phyloP scores from a whole-genome alignment of 108 stramenopile genomes.

The Hondaea fermentalgiana region DNA sequence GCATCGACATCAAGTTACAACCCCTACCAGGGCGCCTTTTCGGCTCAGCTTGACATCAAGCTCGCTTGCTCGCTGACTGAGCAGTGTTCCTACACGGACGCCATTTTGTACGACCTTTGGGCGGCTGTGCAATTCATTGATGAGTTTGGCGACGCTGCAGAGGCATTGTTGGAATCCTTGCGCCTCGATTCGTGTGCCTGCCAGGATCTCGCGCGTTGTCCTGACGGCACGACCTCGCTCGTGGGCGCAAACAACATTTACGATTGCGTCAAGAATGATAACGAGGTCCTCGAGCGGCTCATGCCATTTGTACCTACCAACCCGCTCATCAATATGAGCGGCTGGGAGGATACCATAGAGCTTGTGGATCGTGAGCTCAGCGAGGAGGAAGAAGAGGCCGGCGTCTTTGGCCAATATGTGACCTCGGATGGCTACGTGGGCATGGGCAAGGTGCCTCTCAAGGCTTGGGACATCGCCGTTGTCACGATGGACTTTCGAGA shows the following conservation, averaged over 20 bases:
- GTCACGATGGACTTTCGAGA: constrained; percentile 57
- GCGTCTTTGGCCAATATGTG: neutral
- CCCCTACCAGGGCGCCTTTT: neutral
- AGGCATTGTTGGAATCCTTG: constrained; percentile 27
- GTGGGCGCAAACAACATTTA: constrained; percentile 36
- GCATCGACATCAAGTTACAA: neutral
- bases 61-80: neutral
- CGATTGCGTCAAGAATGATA: constrained; percentile 39
- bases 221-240: constrained; percentile 56
- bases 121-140: constrained; percentile 57
- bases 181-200: constrained; percentile 67
- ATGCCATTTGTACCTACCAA: constrained; percentile 46
- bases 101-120: constrained; percentile 54
- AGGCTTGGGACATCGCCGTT: constrained; percentile 58
- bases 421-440: neutral
- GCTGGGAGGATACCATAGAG: neutral
- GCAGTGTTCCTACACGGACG: constrained; percentile 58
- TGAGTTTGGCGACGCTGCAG: constrained; percentile 55
- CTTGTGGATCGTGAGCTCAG: neutral
- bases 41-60: neutral
- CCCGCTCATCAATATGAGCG: constrained; percentile 20
- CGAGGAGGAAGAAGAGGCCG: neutral
- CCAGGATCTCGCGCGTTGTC: constrained; percentile 59
- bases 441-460: constrained; percentile 43
- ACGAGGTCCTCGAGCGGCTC: constrained; percentile 44